A percentile compares a stretch with the other conserved stretches of the same genome.
phyloP scores from a whole-genome alignment of 1,284 basidiomycete species.

The Fomitopsis schrenkii region DNA sequence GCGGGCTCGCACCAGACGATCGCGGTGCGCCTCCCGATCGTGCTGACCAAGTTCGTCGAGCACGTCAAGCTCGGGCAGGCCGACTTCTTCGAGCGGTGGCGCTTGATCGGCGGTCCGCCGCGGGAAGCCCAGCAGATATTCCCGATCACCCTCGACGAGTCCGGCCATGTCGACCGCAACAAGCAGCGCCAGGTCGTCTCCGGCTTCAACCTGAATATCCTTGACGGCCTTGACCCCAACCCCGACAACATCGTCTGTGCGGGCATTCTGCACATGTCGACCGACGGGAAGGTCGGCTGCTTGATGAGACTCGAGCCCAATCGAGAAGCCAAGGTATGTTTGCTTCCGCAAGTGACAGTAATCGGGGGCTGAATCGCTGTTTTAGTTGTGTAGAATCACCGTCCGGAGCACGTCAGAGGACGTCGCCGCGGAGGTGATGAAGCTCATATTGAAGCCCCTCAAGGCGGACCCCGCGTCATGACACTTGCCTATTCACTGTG shows the following conservation, averaged over 20 bases:
- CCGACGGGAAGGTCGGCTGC: slow-evolving; percentile 92
- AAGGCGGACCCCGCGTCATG: slow-evolving; percentile 17
- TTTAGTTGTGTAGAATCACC: slow-evolving; percentile 88
- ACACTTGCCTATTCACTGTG: background rate
- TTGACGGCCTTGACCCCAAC: slow-evolving; percentile 85
- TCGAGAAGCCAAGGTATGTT: slow-evolving; percentile 81
- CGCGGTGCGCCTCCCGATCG: slow-evolving; percentile 81
- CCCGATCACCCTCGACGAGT: slow-evolving; percentile 64
- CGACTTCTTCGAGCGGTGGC: slow-evolving; percentile 98
- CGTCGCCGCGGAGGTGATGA: slow-evolving; percentile 80
- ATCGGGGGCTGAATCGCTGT: background rate
- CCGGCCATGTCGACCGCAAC: slow-evolving; percentile 70
- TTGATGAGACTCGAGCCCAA: slow-evolving; percentile 93
- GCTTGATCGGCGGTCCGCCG: slow-evolving; percentile 91
- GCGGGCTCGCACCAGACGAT: slow-evolving; percentile 89
- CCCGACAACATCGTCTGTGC: slow-evolving; percentile 87
- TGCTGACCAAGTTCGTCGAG: slow-evolving; percentile 91
- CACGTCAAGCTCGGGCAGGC: slow-evolving; percentile 79
- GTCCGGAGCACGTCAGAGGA: slow-evolving; percentile 93
- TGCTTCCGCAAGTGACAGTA: background rate
- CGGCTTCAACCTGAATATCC: slow-evolving; percentile 73
- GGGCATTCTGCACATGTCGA: slow-evolving; percentile 86
- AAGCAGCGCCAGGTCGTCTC: slow-evolving; percentile 74
- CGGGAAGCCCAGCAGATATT: slow-evolving; percentile 91
- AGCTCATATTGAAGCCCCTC: slow-evolving; percentile 58